Base-by-base conservation (phyloP, 169 alveolate species). In the Babesia divergens region DNA sequence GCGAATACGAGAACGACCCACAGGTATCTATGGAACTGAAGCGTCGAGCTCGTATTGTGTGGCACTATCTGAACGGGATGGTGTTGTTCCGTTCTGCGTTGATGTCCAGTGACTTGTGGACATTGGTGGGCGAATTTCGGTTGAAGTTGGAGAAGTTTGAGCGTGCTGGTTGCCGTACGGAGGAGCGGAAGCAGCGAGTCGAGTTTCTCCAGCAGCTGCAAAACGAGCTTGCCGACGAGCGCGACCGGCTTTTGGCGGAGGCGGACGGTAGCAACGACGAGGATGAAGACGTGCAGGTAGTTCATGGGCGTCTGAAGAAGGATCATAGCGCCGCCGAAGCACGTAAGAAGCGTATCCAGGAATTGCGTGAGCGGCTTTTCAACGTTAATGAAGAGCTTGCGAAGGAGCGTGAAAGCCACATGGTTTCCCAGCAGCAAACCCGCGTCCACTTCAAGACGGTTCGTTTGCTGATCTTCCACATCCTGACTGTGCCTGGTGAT, bases 61-160 rank as follows among this genome's bases (percentile, higher is more conserved):
- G 65, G 29, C 60, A 65, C 42, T 77, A 77, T 40, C 40, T 77
- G 20, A 60, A 77, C 16, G 86, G 86, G 18, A 29, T 77, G 56
- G 52, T 49, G 14, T 20, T 22, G 0, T 29, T 67, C 20, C 53
- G 82, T 7, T 16, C 67, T 3, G 56, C 74, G 20, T 29, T 77
- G 53, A 40, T 34, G 43, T 56, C 56, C 14, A 58, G 56, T 35
- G 76, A 77, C 52, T 34, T 77, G 20, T 77, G 86, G 86, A 62
- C 74, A n/a, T 53, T 77, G 18, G 43, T 77, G 6, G 86, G 86
- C 31, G 86, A 77, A 32, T 77, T 68, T 24, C 67, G 86, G 6
- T 32, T 77, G 34, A 67, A 67, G 6, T 42, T 77, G 51, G 82
- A 77, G 55, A 68, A 77, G 18, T 68, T 77, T 46, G 59, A 77